Evolutionary conservation across 2,329 filamentous ascomycete species (phyloP).

Genomic region (Neofusicoccum umdonicola): DNA sequence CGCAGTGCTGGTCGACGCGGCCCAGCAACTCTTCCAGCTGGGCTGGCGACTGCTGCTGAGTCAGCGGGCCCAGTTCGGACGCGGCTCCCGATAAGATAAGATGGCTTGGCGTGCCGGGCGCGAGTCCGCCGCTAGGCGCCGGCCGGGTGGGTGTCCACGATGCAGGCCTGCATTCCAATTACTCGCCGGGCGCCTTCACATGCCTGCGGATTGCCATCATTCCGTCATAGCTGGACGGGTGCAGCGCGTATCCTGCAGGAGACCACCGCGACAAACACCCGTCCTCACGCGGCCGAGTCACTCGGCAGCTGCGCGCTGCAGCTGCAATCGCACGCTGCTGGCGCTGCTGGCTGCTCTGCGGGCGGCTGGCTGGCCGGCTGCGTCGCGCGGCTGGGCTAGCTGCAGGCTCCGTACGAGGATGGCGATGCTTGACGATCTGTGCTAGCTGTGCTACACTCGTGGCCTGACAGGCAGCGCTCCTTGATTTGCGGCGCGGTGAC

Average conservation of each 20-base stretch:
- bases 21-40: neutral
- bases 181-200: neutral
- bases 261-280: neutral
- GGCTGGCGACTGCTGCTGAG: neutral
- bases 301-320: neutral
- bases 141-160: neutral
- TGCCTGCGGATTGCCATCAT: neutral
- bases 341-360: neutral
- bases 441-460: neutral
- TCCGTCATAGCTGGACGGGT: conserved; percentile 2
- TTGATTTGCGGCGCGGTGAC: neutral
- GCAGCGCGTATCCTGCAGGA: conserved; percentile 9
- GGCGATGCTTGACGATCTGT: conserved; percentile 10
- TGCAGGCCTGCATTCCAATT: neutral
- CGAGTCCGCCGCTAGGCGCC: neutral
- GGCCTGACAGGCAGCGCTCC: conserved; percentile 7
- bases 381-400: conserved; percentile 5
- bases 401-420: conserved; percentile 3
- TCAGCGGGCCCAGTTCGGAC: neutral
- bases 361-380: no score
- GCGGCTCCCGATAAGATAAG: neutral
- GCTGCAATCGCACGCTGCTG: neutral
- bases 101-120: neutral
- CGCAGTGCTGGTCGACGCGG: conserved; percentile 1
- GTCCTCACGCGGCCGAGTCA: conserved; percentile 2